Evolutionary conservation across 2,329 filamentous ascomycete genomes (phyloP), one percentile per base, ranked within the genome.

Genomic region (Blastomyces gilchristii): DNA sequence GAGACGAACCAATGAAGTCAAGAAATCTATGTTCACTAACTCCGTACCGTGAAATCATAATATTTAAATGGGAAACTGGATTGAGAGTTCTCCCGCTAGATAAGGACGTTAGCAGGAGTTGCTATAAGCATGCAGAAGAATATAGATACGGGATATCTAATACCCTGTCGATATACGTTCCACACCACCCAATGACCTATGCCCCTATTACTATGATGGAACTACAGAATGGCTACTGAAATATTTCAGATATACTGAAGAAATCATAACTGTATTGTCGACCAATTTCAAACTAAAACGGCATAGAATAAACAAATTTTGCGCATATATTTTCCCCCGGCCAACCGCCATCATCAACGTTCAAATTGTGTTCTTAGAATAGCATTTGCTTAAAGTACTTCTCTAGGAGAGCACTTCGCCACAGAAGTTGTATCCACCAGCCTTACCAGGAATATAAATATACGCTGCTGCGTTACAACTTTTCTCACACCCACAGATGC

Each of bases 221-320:
- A 39, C 37, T 39, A 39, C 9, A 39, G 37, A 39, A 39, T 39
- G 37, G 9, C 37, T 39, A 39, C 37, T 39, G 37, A 39, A 12
- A 39, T 39, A 39, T 11, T 39, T 39, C 9, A 39, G 3, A 39
- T 39, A 39, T 39, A 39, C 12, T 39, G 43, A 45, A 12, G 3
- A 28, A 14, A 25, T 50, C 9, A 50, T 14, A 28, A 22, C 25
- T 52, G 28, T 43, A 58, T 58, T 43, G 34, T 28, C 22, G 54
- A 43, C 43, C 54, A 58, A 58, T 43, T 58, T 58, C 25, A 43
- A 43, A 28, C 18, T 58, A 58, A 43, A 41, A 39, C n/a, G 41
- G 11, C 41, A 9, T 43, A 22, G n/a, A 8, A 56, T 56, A 56
- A 14, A 58, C n/a, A 43, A 25, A 28, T 25, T 25, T 25, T 41